phyloP scores from a whole-genome alignment of 148 eudicot species.

The Euryodendron excelsum region DNA sequence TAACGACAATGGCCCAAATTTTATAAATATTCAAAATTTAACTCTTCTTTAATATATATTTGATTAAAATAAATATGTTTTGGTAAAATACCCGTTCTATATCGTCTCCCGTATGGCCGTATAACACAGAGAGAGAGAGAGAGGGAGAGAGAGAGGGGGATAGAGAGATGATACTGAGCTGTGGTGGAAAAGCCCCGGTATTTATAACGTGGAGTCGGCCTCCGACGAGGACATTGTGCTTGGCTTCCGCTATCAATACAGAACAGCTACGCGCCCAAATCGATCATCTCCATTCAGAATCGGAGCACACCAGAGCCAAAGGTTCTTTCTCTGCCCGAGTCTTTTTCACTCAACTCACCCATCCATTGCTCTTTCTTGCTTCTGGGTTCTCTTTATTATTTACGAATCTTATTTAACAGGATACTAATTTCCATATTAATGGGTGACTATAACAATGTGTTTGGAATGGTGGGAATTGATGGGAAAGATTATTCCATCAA shows the following conservation, averaged over 20 bases:
- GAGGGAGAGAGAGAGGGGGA: background rate
- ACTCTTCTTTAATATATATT: too few species aligned
- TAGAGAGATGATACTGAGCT: slow-evolving; percentile 1
- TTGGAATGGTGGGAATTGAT: too few species aligned
- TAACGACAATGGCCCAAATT: too few species aligned
- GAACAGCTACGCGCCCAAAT: slow-evolving; percentile 43
- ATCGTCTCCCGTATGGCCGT: too few species aligned
- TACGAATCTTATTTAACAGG: too few species aligned
- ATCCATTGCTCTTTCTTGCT: background rate
- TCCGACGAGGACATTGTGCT: slow-evolving; percentile 18
- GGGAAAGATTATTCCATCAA: too few species aligned
- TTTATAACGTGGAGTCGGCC: background rate
- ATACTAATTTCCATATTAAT: too few species aligned
- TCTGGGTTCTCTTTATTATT: background rate
- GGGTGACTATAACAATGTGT: too few species aligned
- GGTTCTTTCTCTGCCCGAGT: slow-evolving; percentile 17
- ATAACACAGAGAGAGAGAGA: background rate
- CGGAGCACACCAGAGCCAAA: slow-evolving; percentile 34
- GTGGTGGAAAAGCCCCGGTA: background rate
- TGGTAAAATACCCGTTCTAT: too few species aligned
- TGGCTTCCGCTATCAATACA: slow-evolving; percentile 19
- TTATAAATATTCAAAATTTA: too few species aligned
- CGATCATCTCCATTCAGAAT: slow-evolving; percentile 53
- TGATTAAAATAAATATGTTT: too few species aligned
- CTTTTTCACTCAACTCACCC: too few species aligned